Evolutionary conservation across 768 basidiomycete genomes (phyloP).

Genomic region (Suillus occidentalis): DNA sequence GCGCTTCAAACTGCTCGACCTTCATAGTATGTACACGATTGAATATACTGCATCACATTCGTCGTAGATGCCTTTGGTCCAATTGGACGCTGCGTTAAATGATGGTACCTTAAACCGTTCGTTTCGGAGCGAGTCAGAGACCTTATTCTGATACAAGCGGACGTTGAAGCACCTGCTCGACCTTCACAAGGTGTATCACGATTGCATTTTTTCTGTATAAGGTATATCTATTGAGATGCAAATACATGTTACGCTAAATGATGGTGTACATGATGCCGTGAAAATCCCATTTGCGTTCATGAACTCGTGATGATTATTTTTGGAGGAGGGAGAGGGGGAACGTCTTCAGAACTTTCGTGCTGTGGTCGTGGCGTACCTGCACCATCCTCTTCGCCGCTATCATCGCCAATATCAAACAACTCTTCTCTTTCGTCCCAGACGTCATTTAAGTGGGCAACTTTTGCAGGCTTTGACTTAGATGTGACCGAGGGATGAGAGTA

Average conservation of each 20-base stretch:
- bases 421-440: conserved; percentile 84
- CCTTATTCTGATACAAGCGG: not conserved
- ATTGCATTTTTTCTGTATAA: not conserved
- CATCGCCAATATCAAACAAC: conserved; percentile 65
- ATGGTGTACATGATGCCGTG: conserved; percentile 31
- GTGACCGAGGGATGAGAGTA: conserved; percentile 26
- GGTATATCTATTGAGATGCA: not conserved
- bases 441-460: conserved; percentile 47
- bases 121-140: not conserved
- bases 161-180: not conserved
- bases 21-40: not conserved
- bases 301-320: conserved; percentile 28
- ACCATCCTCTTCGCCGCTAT: conserved; percentile 56
- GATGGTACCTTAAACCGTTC: conserved; percentile 17
- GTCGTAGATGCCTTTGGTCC: conserved; percentile 5
- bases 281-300: conserved; percentile 20
- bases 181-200: not conserved
- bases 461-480: conserved; percentile 29
- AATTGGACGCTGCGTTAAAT: conserved; percentile 18
- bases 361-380: conserved; percentile 13
- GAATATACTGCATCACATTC: not conserved
- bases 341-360: conserved; percentile 6
- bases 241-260: conserved; percentile 13
- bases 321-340: conserved; percentile 23
- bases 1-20: not conserved